Evolutionary conservation across 176 grass and related monocot species (phyloP), one percentile per base, ranked within the genome.

Genomic region (Areca catechu): DNA sequence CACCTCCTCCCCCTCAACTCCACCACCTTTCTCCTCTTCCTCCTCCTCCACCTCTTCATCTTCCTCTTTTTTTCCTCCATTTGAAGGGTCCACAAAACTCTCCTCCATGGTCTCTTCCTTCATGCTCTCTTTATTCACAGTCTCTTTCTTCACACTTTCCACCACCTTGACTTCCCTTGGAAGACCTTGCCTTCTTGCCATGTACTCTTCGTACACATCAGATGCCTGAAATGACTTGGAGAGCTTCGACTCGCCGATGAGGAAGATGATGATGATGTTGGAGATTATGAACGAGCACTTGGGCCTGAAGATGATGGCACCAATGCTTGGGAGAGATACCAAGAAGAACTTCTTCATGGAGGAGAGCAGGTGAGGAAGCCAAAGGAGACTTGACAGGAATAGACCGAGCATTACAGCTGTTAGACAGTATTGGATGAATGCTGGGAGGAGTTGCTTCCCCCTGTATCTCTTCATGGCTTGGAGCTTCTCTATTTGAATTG

Each of bases 201-300:
- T 18, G 16, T 51, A 16, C 1, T 60, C 64, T 1, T 70, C 14
- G 2, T 69, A 69, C 5, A 57, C 19, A 29, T 69, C 67, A 20
- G 15, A 54, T 21, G 51, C 18, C 4, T 47, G 22, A n/a, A 63
- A 19, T 19, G 56, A 19, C 48, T 18, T 50, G 0, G 69, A 57
- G 21, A 77, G 61, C 63, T 75, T 84, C 1, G 71, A 94, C 67
- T 94, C 66, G 1, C 60, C 56, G 17, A 77, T 62, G 29, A 94
- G 89, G 43, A 81, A 88, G 25, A 84, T n/a, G 51, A 94, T 57
- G 37, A 94, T 94, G 27, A 94, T 61, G 67, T 94, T 87, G 57
- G 74, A 84, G 52, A 94, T 65, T 20, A 87, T 10, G 48, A 94
- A 94, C 18, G 79, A 54, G 47, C 66, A 88, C 29, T 76, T 94